These are phyloP conservation scores for Diaporthe sp. DNA, from an alignment of 2,329 filamentous ascomycete genomes.

Conservation along the genomic window DNA sequence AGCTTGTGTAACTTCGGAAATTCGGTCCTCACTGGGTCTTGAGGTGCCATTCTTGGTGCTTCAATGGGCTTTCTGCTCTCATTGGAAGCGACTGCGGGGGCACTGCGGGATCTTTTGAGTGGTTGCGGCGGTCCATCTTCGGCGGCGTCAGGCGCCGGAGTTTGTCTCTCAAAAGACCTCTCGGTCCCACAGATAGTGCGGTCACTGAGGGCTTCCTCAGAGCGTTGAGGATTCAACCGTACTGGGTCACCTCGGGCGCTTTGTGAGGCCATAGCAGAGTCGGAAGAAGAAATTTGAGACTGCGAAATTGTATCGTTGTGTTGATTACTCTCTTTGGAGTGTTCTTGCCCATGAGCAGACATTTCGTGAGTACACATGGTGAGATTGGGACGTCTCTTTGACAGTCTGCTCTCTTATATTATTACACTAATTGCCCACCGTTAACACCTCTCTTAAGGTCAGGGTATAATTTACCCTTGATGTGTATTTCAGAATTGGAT, in stretches of 20 bases:
- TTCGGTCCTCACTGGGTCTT: not conserved
- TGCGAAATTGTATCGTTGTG: not conserved
- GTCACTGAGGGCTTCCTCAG: not conserved
- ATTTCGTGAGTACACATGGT: not conserved
- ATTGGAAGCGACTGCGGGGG: not conserved
- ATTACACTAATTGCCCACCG: not conserved
- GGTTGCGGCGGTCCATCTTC: not conserved
- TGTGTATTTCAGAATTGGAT: not conserved
- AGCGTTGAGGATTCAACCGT: not conserved
- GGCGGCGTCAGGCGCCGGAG: not conserved
- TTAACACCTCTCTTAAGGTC: not conserved
- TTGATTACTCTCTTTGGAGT: not conserved
- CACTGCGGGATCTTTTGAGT: not conserved
- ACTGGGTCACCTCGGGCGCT: not conserved
- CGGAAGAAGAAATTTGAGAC: not conserved
- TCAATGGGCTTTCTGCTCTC: not conserved
- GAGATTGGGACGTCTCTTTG: not conserved
- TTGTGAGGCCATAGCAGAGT: not conserved
- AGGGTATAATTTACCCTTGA: not conserved
- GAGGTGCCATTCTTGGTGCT: not conserved
- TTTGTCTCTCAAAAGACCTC: not conserved
- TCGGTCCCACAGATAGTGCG: not conserved
- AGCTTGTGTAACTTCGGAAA: not conserved
- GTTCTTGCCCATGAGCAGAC: not conserved
- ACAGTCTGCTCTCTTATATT: not conserved